Evolutionary conservation across 768 basidiomycete genomes (phyloP).

Genomic region (Boletus tomentosulus): DNA sequence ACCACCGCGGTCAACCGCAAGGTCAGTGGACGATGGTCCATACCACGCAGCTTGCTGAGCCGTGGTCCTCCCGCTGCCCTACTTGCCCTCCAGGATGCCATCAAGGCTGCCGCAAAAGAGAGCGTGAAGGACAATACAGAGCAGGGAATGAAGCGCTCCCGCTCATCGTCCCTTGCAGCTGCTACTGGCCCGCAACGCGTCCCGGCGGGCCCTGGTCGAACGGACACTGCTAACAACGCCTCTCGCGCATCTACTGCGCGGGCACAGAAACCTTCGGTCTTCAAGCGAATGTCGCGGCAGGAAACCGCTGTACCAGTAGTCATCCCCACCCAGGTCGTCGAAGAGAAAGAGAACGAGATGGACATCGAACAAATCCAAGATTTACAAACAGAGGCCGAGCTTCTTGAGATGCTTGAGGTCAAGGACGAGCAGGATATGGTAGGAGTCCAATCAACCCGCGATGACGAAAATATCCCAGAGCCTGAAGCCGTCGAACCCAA

Average conservation of each 20-base stretch:
- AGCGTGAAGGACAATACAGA: constrained; percentile 52
- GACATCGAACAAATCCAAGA: constrained; percentile 46
- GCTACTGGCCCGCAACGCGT: constrained; percentile 64
- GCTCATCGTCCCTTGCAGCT: constrained; percentile 62
- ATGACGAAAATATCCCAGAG: constrained; percentile 43
- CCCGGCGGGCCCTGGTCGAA: constrained; percentile 58
- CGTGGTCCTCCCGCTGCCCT: background rate
- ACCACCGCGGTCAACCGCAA: constrained; percentile 74
- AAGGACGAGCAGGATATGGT: constrained; percentile 65
- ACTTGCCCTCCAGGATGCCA: constrained; percentile 29
- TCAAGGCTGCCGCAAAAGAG: constrained; percentile 54
- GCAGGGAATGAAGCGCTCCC: constrained; percentile 51
- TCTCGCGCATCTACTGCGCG: constrained; percentile 31
- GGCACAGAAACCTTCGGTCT: constrained; percentile 30
- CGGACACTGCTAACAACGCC: constrained; percentile 40
- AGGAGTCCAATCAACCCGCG: constrained; percentile 39
- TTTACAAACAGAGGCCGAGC: constrained; percentile 39
- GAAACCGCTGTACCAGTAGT: constrained; percentile 42
- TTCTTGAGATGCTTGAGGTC: constrained; percentile 39
- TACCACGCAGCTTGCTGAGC: constrained; percentile 1
- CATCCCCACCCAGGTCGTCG: constrained; percentile 36
- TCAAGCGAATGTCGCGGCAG: constrained; percentile 40
- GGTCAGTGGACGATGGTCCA: constrained; percentile 38
- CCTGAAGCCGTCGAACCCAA: constrained; percentile 37
- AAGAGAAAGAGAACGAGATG: constrained; percentile 57